Conservation (phyloP, 164 flowering plant genomes). For the Vitis cinerea region DNA sequence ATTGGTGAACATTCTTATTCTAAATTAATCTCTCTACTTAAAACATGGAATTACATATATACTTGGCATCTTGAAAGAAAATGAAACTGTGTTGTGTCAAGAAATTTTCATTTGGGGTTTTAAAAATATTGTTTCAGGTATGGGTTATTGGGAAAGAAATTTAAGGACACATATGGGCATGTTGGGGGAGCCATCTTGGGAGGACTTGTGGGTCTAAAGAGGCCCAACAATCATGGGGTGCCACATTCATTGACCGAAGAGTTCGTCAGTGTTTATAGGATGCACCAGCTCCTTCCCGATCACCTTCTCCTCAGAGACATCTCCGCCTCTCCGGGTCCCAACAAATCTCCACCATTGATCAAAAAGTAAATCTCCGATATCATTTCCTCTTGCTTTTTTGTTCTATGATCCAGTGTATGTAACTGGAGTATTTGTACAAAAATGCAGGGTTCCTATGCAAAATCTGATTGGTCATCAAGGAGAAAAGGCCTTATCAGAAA, state of each 20-base stretch:
- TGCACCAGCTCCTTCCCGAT: constrained; percentile 73
- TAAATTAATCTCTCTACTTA: not conserved
- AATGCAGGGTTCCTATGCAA: constrained; percentile 32
- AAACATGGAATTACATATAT: too few relatives aligned
- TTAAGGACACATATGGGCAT: constrained; percentile 43
- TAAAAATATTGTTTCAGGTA: constrained; percentile 27
- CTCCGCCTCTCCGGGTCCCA: constrained; percentile 6
- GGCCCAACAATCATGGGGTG: constrained; percentile 50
- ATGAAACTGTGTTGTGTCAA: too few relatives aligned
- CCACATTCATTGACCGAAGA: constrained; percentile 72
- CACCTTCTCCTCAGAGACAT: constrained; percentile 35
- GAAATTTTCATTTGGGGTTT: not conserved
- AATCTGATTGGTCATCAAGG: constrained; percentile 42
- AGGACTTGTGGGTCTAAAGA: constrained; percentile 47
- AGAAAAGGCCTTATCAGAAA: constrained; percentile 33
- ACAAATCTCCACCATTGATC: constrained; percentile 24
- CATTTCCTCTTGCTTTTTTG: not conserved
- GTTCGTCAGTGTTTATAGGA: constrained; percentile 60
- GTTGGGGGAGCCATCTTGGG: constrained; percentile 26
- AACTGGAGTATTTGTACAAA: not conserved
- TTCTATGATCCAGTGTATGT: too few relatives aligned
- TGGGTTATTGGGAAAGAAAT: constrained; percentile 49
- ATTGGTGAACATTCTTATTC: constrained; percentile 29
- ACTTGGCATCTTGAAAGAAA: too few relatives aligned
- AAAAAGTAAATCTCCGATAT: constrained; percentile 23